Conservation (phyloP, 495 filamentous ascomycete species). For the Penicilliopsis zonata region DNA sequence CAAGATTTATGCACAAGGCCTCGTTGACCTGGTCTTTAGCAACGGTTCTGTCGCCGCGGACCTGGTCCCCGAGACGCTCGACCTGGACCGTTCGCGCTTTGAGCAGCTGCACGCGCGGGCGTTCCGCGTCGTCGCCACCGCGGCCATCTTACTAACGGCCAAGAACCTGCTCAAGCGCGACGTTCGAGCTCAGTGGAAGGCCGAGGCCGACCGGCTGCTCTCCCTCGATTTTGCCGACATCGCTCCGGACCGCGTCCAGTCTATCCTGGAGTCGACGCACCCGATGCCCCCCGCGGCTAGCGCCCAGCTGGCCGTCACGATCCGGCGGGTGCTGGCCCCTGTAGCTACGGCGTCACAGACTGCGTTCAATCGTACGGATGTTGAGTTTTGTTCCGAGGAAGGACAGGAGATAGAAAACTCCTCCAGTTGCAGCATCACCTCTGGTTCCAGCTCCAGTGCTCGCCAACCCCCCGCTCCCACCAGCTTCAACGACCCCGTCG, state of each 20-base stretch:
- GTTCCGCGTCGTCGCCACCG: slow-evolving; percentile 66
- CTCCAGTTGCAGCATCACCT: background rate
- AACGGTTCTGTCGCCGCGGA: slow-evolving; percentile 40
- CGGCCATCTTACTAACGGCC: slow-evolving; percentile 73
- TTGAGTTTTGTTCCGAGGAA: no score
- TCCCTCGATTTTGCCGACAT: slow-evolving; percentile 43
- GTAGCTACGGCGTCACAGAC: slow-evolving; percentile 24
- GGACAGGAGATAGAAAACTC: no score
- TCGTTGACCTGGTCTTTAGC: slow-evolving; percentile 52
- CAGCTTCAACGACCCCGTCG: slow-evolving; percentile 62
- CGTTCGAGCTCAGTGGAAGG: slow-evolving; percentile 78
- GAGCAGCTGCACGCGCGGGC: slow-evolving; percentile 51
- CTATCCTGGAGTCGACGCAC: slow-evolving; percentile 65
- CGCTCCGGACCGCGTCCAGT: slow-evolving; percentile 53
- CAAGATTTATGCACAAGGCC: slow-evolving; percentile 70
- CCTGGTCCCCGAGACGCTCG: slow-evolving; percentile 73
- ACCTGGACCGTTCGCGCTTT: slow-evolving; percentile 64
- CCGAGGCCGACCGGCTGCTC: slow-evolving; percentile 68
- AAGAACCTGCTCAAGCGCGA: slow-evolving; percentile 95
- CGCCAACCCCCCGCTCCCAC: slow-evolving; percentile 7
- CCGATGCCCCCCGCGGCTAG: slow-evolving; percentile 54
- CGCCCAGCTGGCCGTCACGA: slow-evolving; percentile 31
- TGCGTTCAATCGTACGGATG: slow-evolving; percentile 3
- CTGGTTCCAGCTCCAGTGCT: slow-evolving; percentile 3
- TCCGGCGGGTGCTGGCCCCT: slow-evolving; percentile 43